Evolutionary conservation across 2,329 filamentous ascomycete genomes (phyloP).

Genomic region (Aschersonia sp.): DNA sequence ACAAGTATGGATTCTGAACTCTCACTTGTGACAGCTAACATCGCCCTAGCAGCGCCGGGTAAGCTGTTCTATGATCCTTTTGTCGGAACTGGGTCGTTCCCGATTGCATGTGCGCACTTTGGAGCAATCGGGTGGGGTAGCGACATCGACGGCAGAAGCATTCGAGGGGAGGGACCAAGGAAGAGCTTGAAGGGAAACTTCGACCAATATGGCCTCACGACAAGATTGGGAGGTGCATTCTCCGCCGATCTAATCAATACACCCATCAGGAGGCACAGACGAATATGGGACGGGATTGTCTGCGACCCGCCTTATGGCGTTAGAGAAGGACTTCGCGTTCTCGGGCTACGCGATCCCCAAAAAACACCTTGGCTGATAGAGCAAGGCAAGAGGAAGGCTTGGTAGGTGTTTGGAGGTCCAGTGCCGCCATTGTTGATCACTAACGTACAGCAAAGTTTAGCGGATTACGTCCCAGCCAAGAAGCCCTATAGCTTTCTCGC

Average conservation of each 20-base stretch:
- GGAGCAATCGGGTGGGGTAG: constrained; percentile 73
- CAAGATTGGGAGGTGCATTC: constrained; percentile 61
- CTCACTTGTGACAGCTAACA: constrained; percentile 80
- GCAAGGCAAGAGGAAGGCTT: constrained; percentile 55
- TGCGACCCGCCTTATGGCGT: constrained; percentile 96
- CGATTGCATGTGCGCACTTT: constrained; percentile 79
- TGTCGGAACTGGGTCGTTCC: constrained; percentile 87
- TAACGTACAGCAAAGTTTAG: constrained; percentile 16
- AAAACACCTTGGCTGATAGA: constrained; percentile 46
- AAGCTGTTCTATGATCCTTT: constrained; percentile 92
- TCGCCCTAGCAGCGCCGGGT: constrained; percentile 67
- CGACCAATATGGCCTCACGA: constrained; percentile 59
- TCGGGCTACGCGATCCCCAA: constrained; percentile 59
- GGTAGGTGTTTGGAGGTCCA: constrained; percentile 31
- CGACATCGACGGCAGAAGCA: constrained; percentile 85
- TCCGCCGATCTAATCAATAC: constrained; percentile 79
- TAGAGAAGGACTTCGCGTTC: constrained; percentile 75
- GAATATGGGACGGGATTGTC: constrained; percentile 75
- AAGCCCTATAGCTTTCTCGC: constrained; percentile 82
- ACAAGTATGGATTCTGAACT: constrained; percentile 97
- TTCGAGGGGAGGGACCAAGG: constrained; percentile 53
- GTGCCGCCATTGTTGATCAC: too few relatives aligned
- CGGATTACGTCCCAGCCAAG: constrained; percentile 73
- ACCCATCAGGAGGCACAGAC: constrained; percentile 44
- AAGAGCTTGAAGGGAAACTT: constrained; percentile 56